Conservation (phyloP, 148 eudicot genomes). For the Bassia scoparia region DNA sequence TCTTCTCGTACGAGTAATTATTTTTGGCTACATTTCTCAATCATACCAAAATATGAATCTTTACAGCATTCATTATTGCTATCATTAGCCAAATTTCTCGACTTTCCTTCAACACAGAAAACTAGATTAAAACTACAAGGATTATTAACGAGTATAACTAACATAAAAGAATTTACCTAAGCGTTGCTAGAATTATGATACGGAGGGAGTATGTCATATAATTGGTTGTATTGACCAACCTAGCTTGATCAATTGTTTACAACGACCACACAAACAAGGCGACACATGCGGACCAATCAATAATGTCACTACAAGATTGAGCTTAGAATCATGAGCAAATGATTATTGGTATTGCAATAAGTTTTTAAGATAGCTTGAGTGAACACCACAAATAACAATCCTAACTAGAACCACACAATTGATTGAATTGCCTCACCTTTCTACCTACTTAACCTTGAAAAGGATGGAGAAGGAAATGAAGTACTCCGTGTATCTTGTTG, state of each 20-base stretch:
- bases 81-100: neutral
- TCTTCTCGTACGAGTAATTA: neutral
- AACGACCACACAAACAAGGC: too few relatives aligned
- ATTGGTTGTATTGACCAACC: too few relatives aligned
- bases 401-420: neutral
- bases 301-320: too few relatives aligned
- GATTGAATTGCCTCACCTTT: neutral
- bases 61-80: neutral
- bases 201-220: too few relatives aligned
- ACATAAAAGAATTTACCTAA: too few relatives aligned
- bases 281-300: too few relatives aligned
- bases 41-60: neutral
- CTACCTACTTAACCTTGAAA: neutral
- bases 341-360: neutral
- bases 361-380: neutral
- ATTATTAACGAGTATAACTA: too few relatives aligned
- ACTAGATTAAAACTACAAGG: too few relatives aligned
- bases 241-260: too few relatives aligned
- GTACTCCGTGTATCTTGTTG: too few relatives aligned
- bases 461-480: neutral
- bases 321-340: too few relatives aligned
- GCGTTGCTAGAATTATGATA: neutral
- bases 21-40: neutral
- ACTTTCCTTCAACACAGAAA: neutral
- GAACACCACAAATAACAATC: neutral